These are phyloP conservation scores for Ascodesmis nigricans DNA, from an alignment of 495 filamentous ascomycete species.

Conservation along the genomic window DNA sequence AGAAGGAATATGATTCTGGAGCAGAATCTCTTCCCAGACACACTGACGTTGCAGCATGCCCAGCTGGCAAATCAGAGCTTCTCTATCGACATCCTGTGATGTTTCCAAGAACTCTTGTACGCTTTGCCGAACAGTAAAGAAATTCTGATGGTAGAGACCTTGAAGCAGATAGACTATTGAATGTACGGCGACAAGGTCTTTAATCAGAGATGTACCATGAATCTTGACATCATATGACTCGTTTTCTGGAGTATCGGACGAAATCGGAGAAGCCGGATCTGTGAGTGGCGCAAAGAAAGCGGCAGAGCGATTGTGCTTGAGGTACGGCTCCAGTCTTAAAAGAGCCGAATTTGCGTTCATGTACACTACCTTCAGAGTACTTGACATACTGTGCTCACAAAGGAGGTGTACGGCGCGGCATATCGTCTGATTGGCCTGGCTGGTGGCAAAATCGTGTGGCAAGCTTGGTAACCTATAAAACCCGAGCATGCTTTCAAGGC, in stretches of 20 bases:
- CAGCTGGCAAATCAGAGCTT: conserved; percentile 28
- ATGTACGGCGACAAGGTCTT: conserved; percentile 53
- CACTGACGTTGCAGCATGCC: conserved; percentile 56
- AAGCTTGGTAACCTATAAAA: conserved; percentile 59
- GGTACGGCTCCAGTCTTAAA: conserved; percentile 43
- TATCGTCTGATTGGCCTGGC: conserved; percentile 40
- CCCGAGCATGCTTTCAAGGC: conserved; percentile 65
- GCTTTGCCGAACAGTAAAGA: conserved; percentile 37
- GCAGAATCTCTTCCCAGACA: conserved; percentile 58
- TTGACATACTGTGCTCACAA: conserved; percentile 61
- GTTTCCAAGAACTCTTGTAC: conserved; percentile 37
- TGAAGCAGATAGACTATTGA: conserved; percentile 48
- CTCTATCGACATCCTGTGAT: conserved; percentile 7
- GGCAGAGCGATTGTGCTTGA: conserved; percentile 27
- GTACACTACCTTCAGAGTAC: conserved; percentile 60
- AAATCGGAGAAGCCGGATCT: conserved; percentile 12
- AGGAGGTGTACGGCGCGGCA: conserved; percentile 53
- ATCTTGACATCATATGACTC: too few species aligned
- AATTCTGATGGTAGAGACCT: conserved; percentile 39
- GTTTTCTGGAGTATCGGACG: conserved; percentile 17
- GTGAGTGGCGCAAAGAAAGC: conserved; percentile 49
- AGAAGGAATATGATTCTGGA: conserved; percentile 44
- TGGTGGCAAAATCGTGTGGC: conserved; percentile 48
- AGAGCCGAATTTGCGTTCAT: conserved; percentile 46
- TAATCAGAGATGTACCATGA: conserved; percentile 50